Percentiles rank a stretch among this genome's conserved stretches.
Evolutionary conservation across 176 grass and related monocot species (phyloP).

Genomic region (Oryza punctata): DNA sequence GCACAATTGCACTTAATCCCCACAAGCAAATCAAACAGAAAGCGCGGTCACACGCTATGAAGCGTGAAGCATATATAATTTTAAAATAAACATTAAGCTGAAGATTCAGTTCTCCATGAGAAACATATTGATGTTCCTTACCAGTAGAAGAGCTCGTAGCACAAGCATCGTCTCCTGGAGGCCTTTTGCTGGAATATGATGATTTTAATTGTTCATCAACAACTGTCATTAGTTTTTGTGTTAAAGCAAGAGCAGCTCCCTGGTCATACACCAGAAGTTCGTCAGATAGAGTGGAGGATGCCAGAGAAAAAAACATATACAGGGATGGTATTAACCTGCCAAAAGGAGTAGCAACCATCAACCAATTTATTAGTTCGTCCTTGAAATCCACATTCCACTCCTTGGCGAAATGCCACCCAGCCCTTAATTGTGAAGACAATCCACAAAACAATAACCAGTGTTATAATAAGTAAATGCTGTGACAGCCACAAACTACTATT

Average conservation of each 20-base stretch:
- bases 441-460: not conserved
- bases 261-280: conserved; percentile 32
- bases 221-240: conserved; percentile 67
- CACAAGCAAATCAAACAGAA: not conserved
- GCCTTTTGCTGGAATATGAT: conserved; percentile 40
- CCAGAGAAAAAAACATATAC: conserved; percentile 32
- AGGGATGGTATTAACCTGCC: conserved; percentile 68
- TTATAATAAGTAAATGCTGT: conserved; percentile 10
- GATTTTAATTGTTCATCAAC: conserved; percentile 48
- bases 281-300: conserved; percentile 18
- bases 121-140: conserved; percentile 35
- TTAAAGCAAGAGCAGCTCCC: conserved; percentile 81
- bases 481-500: not conserved
- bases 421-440: conserved; percentile 45
- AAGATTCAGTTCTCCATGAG: conserved; percentile 1
- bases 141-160: conserved; percentile 22
- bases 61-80: not conserved
- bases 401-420: conserved; percentile 87
- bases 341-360: conserved; percentile 99
- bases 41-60: conserved; percentile 3
- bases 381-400: conserved; percentile 95
- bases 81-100: not conserved
- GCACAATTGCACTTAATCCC: not conserved
- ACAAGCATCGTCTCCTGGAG: conserved; percentile 20
- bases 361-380: conserved; percentile 94